Conservation (phyloP, 2,329 filamentous ascomycete genomes). For the Penicillium sp. region DNA sequence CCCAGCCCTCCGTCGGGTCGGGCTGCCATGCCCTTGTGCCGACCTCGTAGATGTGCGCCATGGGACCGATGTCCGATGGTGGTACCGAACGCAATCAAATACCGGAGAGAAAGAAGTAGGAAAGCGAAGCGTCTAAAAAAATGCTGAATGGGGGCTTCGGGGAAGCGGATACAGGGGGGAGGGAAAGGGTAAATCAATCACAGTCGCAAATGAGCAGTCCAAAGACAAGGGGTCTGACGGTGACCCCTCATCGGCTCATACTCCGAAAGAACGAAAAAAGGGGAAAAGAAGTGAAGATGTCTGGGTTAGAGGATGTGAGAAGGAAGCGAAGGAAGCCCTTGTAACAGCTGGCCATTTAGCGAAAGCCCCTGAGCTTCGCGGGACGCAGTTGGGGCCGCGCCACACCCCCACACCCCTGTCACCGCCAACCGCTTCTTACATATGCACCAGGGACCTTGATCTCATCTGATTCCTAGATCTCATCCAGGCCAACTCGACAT, state of each 20-base stretch:
- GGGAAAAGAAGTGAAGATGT: constrained; percentile 7
- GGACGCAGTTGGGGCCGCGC: constrained; percentile 24
- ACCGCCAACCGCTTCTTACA: constrained; percentile 15
- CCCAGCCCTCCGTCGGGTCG: constrained; percentile 92
- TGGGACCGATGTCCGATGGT: constrained; percentile 38
- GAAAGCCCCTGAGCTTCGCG: constrained; percentile 28
- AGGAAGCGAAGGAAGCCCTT: constrained; percentile 18
- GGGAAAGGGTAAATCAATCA: constrained; percentile 16
- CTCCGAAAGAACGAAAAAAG: constrained; percentile 21
- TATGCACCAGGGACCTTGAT: no score
- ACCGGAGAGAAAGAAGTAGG: constrained; percentile 3
- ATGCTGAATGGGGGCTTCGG: constrained; percentile 2
- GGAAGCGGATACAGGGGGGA: constrained; percentile 7
- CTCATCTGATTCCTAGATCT: no score
- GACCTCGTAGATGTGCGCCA: constrained; percentile 94
- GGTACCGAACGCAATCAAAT: constrained; percentile 12
- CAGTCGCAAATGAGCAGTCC: constrained; percentile 18
- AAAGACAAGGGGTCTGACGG: constrained; percentile 26
- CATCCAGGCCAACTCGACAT: no score
- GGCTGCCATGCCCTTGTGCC: constrained; percentile 98
- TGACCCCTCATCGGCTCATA: constrained; percentile 27
- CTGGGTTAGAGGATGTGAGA: constrained; percentile 6
- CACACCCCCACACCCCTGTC: constrained; percentile 26
- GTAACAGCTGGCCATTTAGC: constrained; percentile 28
- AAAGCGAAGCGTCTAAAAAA: constrained; percentile 10